phyloP scores from a whole-genome alignment of 345 rosid genomes.

The Trapa bicornis region DNA sequence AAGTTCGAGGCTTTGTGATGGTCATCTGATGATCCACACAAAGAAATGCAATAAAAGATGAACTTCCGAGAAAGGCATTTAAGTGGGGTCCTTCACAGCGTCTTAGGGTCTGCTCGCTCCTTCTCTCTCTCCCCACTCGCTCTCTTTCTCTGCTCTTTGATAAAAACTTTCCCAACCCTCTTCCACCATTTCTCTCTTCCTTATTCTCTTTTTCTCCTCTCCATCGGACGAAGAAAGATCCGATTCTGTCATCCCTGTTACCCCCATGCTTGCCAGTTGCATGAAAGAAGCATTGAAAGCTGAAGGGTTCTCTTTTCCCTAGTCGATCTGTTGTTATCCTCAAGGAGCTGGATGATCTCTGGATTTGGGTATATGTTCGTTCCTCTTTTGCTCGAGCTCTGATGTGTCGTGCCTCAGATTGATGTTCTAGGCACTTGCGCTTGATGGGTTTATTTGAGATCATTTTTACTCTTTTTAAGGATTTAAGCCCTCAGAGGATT shows the following conservation, averaged over 20 bases:
- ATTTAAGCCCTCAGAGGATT: background rate
- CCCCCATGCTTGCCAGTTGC: background rate
- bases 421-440: background rate
- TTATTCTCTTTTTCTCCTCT: background rate
- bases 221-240: background rate
- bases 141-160: background rate
- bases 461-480: background rate
- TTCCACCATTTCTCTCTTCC: background rate
- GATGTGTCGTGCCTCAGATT: background rate
- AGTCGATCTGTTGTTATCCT: conserved; percentile 1
- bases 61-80: background rate
- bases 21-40: background rate
- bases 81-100: background rate
- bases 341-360: background rate
- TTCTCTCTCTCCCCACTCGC: conserved; percentile 1
- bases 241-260: background rate
- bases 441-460: background rate
- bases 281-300: background rate
- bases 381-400: background rate
- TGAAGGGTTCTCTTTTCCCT: background rate
- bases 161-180: conserved; percentile 4
- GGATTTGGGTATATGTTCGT: background rate
- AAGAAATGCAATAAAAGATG: background rate
- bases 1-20: background rate
- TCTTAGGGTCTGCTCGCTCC: background rate